Evolutionary conservation across 306 rosid genomes (phyloP).

Genomic region (Inga laurina): DNA sequence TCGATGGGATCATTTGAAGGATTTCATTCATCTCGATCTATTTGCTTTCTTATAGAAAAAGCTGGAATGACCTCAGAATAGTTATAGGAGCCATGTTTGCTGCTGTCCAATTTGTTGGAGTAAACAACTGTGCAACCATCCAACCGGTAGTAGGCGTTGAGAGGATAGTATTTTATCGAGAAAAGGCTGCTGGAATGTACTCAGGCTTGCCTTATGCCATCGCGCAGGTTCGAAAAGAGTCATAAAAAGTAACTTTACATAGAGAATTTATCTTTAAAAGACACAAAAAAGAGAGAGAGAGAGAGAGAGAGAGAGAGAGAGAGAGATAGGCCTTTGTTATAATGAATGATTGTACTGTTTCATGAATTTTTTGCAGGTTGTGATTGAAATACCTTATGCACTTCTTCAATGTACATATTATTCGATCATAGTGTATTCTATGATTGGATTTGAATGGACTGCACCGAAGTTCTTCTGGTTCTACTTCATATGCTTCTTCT

Average conservation of each 20-base stretch:
- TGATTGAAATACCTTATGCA: conserved; percentile 74
- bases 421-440: conserved; percentile 70
- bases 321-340: background rate
- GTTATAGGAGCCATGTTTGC: conserved; percentile 81
- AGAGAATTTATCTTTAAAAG: background rate
- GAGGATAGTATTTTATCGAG: conserved; percentile 84
- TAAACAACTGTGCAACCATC: conserved; percentile 78
- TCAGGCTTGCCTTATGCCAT: conserved; percentile 90
- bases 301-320: too few species aligned
- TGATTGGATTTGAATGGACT: conserved; percentile 82
- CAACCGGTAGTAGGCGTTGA: conserved; percentile 84
- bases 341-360: conserved; percentile 11
- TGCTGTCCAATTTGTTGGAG: conserved; percentile 79
- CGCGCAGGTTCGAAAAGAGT: conserved; percentile 53
- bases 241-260: background rate
- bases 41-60: conserved; percentile 40
- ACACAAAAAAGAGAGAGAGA: too few species aligned
- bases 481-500: conserved; percentile 76
- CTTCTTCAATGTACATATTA: conserved; percentile 61
- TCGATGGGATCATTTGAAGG: too few species aligned
- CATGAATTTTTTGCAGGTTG: conserved; percentile 52
- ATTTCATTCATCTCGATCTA: too few species aligned
- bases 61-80: conserved; percentile 49
- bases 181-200: conserved; percentile 94
- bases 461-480: conserved; percentile 81